A percentile compares a stretch with the other conserved stretches of the same genome.
Conservation (phyloP, 352 stramenopile genomes). For the Globisporangium canariense region DNA sequence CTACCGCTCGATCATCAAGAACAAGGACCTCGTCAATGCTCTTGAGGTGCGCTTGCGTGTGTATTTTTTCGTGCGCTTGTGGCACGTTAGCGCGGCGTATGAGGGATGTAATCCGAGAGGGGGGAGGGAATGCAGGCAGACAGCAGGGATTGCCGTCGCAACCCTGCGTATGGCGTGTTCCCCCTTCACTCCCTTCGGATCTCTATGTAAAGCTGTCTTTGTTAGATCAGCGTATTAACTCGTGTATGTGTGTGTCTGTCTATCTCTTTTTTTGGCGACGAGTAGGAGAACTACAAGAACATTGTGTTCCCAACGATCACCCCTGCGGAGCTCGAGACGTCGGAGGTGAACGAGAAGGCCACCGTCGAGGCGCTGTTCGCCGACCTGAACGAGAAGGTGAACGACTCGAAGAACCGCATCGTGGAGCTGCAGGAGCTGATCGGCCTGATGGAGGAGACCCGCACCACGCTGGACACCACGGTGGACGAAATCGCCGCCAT, state of each 20-base stretch:
- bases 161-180: not conserved
- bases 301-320: constrained; percentile 81
- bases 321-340: constrained; percentile 62
- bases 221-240: not conserved
- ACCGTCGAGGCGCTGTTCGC: constrained; percentile 74
- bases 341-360: constrained; percentile 76
- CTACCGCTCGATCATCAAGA: constrained; percentile 85
- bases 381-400: constrained; percentile 77
- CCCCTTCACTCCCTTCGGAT: too few relatives aligned
- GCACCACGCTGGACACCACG: constrained; percentile 79
- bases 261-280: not conserved
- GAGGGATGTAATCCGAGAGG: not conserved
- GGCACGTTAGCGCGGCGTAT: not conserved
- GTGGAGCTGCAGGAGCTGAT: constrained; percentile 85
- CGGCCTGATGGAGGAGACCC: constrained; percentile 77
- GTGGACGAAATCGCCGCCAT: constrained; percentile 84
- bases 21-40: constrained; percentile 85
- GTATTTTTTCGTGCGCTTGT: not conserved
- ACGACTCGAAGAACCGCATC: constrained; percentile 84
- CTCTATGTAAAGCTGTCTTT: not conserved
- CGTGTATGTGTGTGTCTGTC: not conserved
- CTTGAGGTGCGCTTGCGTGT: constrained; percentile 40
- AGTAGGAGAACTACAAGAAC: constrained; percentile 78
- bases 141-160: not conserved
- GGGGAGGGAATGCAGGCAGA: not conserved